These are phyloP conservation scores for Albatrellus ellisii DNA, from an alignment of 768 basidiomycete genomes.

Conservation along the genomic window DNA sequence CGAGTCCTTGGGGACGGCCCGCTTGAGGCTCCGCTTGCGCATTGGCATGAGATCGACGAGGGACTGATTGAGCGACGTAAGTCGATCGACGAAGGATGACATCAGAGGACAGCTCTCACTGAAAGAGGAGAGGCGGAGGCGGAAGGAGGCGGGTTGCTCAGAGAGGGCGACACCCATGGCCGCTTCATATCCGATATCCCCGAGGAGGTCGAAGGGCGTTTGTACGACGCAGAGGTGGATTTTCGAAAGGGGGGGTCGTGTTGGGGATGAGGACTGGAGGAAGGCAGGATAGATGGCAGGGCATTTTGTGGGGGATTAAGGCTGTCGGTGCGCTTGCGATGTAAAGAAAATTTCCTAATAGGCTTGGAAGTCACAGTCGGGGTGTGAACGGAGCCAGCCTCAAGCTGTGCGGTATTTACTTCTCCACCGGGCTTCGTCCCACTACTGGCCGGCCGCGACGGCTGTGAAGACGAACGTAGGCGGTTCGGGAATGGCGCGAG, in stretches of 20 bases:
- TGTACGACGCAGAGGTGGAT: neutral
- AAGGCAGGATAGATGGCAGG: neutral
- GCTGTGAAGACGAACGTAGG: neutral
- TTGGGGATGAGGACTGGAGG: neutral
- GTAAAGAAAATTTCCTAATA: slow-evolving; percentile 1
- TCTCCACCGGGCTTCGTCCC: neutral
- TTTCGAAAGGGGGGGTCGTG: neutral
- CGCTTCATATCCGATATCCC: slow-evolving; percentile 2
- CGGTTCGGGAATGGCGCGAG: slow-evolving; percentile 9
- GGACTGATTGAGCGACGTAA: too few species aligned
- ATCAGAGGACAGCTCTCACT: slow-evolving; percentile 1
- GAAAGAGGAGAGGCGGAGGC: slow-evolving; percentile 4
- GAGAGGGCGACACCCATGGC: slow-evolving; percentile 1
- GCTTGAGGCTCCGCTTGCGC: slow-evolving; percentile 8
- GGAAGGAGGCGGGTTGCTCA: slow-evolving; percentile 5
- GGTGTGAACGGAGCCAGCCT: neutral
- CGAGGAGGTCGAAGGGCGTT: slow-evolving; percentile 9
- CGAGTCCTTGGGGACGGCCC: slow-evolving; percentile 5
- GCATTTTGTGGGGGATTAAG: slow-evolving; percentile 2
- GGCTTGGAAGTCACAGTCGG: too few species aligned
- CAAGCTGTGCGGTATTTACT: neutral
- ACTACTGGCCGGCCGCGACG: neutral
- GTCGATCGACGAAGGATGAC: too few species aligned
- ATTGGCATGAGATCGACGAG: slow-evolving; percentile 10
- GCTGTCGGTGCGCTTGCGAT: slow-evolving; percentile 7